Evolutionary conservation across 768 basidiomycete species (phyloP).

Genomic region (Ramaria sp.): DNA sequence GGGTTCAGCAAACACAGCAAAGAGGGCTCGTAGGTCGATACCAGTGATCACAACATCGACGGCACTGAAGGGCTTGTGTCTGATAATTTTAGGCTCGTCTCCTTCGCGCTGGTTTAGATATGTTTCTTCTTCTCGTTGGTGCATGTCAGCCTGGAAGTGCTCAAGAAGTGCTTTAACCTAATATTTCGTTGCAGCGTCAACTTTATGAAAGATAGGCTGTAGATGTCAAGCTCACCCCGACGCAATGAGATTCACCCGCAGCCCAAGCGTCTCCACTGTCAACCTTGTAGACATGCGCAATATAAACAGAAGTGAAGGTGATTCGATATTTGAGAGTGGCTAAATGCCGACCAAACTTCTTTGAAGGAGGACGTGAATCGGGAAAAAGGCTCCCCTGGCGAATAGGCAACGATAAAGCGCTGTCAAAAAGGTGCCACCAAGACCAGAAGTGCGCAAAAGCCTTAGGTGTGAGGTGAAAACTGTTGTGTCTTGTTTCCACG

Average conservation of each 20-base stretch:
- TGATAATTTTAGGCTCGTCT: constrained; percentile 32
- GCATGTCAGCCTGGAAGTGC: constrained; percentile 80
- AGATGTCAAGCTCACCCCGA: constrained; percentile 41
- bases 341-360: constrained; percentile 80
- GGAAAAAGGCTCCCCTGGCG: constrained; percentile 82
- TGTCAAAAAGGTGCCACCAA: constrained; percentile 85
- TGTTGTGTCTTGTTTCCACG: constrained; percentile 38
- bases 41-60: constrained; percentile 75
- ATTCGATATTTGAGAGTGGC: constrained; percentile 90
- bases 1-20: constrained; percentile 69
- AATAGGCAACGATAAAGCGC: constrained; percentile 67
- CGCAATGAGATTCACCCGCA: constrained; percentile 64
- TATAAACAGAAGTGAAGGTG: constrained; percentile 61
- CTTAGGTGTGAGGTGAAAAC: constrained; percentile 77
- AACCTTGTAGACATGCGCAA: constrained; percentile 83
- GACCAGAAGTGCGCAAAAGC: constrained; percentile 84
- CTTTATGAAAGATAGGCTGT: background rate
- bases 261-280: constrained; percentile 72
- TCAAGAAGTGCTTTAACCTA: constrained; percentile 63
- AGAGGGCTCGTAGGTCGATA: constrained; percentile 64
- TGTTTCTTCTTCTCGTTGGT: constrained; percentile 82
- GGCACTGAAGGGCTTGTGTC: constrained; percentile 79
- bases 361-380: constrained; percentile 51
- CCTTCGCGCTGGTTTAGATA: constrained; percentile 22
- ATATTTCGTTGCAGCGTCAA: background rate